A percentile compares a stretch with the other conserved stretches of the same genome.
Conservation (phyloP, 768 basidiomycete species). For the Mycena haematopus region DNA sequence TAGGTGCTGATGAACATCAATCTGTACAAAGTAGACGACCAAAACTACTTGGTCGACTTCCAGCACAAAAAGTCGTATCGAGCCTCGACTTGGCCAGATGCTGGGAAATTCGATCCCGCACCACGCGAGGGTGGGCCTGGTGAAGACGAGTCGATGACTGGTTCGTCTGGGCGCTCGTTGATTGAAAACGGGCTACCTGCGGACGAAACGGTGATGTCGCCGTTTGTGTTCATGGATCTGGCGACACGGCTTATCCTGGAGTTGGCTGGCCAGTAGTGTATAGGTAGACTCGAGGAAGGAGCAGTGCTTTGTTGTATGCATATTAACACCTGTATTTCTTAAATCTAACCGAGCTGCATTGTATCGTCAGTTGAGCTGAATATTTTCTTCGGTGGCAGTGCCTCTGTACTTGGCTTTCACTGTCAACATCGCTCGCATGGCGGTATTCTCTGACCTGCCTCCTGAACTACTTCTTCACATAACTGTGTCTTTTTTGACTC, state of each 20-base stretch:
- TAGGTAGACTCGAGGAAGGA: too few relatives aligned
- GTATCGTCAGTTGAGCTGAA: not conserved
- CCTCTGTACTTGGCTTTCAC: too few relatives aligned
- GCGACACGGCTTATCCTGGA: slow-evolving; percentile 94
- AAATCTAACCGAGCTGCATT: not conserved
- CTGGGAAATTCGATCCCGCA: slow-evolving; percentile 75
- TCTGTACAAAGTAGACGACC: slow-evolving; percentile 93
- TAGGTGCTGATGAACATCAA: slow-evolving; percentile 98
- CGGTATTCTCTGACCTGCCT: not conserved
- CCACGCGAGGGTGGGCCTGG: slow-evolving; percentile 60
- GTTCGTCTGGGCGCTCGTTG: slow-evolving; percentile 54
- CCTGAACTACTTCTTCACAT: not conserved
- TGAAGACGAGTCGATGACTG: slow-evolving; percentile 40
- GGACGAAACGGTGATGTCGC: slow-evolving; percentile 77
- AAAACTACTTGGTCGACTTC: slow-evolving; percentile 98
- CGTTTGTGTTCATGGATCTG: slow-evolving; percentile 97
- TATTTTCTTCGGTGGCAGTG: too few relatives aligned
- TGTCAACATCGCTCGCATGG: too few relatives aligned
- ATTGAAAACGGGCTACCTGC: slow-evolving; percentile 52
- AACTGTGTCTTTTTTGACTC: not conserved
- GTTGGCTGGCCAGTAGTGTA: slow-evolving; percentile 65
- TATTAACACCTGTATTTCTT: not conserved
- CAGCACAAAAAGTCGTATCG: slow-evolving; percentile 95
- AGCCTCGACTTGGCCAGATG: slow-evolving; percentile 69
- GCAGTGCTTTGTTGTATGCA: too few relatives aligned